Percentiles rank a stretch among this genome's conserved stretches.
These are phyloP conservation scores for Pseudevernia furfuracea DNA, from an alignment of 495 filamentous ascomycete species.

Conservation along the genomic window DNA sequence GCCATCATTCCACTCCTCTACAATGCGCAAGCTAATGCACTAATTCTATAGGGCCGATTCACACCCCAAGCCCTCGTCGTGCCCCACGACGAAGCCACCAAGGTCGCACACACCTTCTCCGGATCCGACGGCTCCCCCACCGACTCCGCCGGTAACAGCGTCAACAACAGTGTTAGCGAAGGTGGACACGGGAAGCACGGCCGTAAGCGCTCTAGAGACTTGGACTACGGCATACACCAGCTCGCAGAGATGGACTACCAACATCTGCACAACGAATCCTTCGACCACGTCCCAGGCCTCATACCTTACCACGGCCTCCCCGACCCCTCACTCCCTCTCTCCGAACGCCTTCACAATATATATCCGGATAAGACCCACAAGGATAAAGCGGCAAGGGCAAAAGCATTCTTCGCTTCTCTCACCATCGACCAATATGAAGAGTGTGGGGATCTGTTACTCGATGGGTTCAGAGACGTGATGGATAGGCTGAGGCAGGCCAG, in stretches of 20 bases:
- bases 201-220: constrained; percentile 21
- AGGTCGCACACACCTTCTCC: constrained; percentile 21
- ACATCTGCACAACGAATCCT: constrained; percentile 24
- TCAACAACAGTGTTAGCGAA: constrained; percentile 17
- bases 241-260: constrained; percentile 25
- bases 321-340: constrained; percentile 14
- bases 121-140: constrained; percentile 18
- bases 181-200: constrained; percentile 10
- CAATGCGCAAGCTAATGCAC: constrained; percentile 8
- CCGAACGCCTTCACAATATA: constrained; percentile 20
- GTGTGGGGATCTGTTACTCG: constrained; percentile 74
- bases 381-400: constrained; percentile 17
- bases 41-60: constrained; percentile 8
- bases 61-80: constrained; percentile 12
- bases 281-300: constrained; percentile 22
- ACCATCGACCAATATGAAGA: constrained; percentile 71
- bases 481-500: constrained; percentile 56
- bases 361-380: constrained; percentile 24
- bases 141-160: constrained; percentile 17
- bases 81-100: constrained; percentile 14
- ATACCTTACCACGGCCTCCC: constrained; percentile 19
- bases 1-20: not conserved
- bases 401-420: constrained; percentile 54
- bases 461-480: constrained; percentile 57
- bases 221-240: constrained; percentile 23